A percentile compares a stretch with the other conserved stretches of the same genome.
Evolutionary conservation across 768 basidiomycete species (phyloP).

Genomic region (Collybia nuda): DNA sequence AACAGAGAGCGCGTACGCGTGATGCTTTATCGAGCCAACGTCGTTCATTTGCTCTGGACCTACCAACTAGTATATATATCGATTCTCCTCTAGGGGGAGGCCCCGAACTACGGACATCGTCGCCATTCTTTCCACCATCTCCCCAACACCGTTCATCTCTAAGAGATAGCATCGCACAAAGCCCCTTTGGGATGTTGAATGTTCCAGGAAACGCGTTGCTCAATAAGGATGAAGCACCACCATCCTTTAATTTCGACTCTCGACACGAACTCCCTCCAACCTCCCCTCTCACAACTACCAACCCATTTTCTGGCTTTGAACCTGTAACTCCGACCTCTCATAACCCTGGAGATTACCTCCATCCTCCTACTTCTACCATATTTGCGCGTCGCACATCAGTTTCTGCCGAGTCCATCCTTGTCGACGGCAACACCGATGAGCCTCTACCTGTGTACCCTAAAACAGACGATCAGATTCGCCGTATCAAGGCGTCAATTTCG

Average conservation of each 20-base stretch:
- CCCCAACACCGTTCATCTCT: slow-evolving; percentile 53
- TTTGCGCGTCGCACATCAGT: slow-evolving; percentile 93
- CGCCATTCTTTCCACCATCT: slow-evolving; percentile 55
- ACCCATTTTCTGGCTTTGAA: slow-evolving; percentile 56
- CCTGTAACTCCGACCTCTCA: slow-evolving; percentile 44
- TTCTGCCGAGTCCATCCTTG: slow-evolving; percentile 92
- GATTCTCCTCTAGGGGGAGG: slow-evolving; percentile 42
- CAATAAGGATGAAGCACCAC: slow-evolving; percentile 49
- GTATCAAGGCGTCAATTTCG: slow-evolving; percentile 85
- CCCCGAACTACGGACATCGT: slow-evolving; percentile 36
- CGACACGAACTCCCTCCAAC: slow-evolving; percentile 61
- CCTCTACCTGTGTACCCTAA: slow-evolving; percentile 78
- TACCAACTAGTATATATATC: slow-evolving; percentile 58
- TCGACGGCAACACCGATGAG: slow-evolving; percentile 65
- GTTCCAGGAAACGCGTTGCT: slow-evolving; percentile 81
- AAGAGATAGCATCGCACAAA: slow-evolving; percentile 53
- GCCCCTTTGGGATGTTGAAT: slow-evolving; percentile 79
- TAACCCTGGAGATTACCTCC: slow-evolving; percentile 65
- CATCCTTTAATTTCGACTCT: slow-evolving; percentile 55
- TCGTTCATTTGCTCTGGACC: slow-evolving; percentile 45
- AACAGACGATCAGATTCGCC: slow-evolving; percentile 76
- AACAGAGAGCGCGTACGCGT: slow-evolving; percentile 75
- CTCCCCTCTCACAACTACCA: slow-evolving; percentile 53
- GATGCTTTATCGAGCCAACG: slow-evolving; percentile 59
- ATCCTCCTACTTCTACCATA: slow-evolving; percentile 71